Evolutionary conservation across 2,329 filamentous ascomycete species (phyloP), one percentile per base, ranked within the genome.

Genomic region (Geosmithia flava): DNA sequence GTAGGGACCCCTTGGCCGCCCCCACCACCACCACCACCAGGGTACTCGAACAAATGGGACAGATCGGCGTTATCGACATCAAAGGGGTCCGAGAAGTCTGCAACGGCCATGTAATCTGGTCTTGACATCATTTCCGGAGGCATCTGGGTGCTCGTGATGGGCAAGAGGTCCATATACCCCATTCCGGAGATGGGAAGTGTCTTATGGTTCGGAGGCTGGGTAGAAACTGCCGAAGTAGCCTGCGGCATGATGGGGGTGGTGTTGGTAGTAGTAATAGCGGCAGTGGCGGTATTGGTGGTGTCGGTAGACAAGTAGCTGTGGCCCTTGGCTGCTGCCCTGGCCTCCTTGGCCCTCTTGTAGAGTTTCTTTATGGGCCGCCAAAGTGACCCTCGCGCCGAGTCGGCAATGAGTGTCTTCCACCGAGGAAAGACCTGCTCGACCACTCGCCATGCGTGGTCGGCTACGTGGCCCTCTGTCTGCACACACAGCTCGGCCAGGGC

Each of bases 331-430:
- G 27, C 59, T 3, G 58, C 55, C 41, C 67, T 59, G 7, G 64
- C 69, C 3, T 62, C 63, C 53, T 60, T 67, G 0, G 75, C 75
- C 56, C 71, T 73, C 51, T 67, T 69, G 51, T 74, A 62, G 3
- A 78, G 58, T 55, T 75, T 77, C 54, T 68, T 69, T 27, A 78
- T 68, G 2, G 75, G 75, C 40, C 68, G 62, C 75, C 75, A 78
- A 7, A 78, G 63, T 47, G 69, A 67, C 1, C 75, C 75, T 23
- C 65, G 64, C 45, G 66, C 64, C 6, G 66, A 66, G 51, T 78
- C 75, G 3, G 75, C 75, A 46, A 78, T 68, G 47, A 61, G 58
- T 15, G 64, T 60, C 41, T 63, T 64, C 55, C 69, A 75, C 2
- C 59, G 53, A 2, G 65, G 63, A 54, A 72, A 72, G 5, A 67